Conservation (phyloP, 139 green algal species). For the Coccomyxa sp. region DNA sequence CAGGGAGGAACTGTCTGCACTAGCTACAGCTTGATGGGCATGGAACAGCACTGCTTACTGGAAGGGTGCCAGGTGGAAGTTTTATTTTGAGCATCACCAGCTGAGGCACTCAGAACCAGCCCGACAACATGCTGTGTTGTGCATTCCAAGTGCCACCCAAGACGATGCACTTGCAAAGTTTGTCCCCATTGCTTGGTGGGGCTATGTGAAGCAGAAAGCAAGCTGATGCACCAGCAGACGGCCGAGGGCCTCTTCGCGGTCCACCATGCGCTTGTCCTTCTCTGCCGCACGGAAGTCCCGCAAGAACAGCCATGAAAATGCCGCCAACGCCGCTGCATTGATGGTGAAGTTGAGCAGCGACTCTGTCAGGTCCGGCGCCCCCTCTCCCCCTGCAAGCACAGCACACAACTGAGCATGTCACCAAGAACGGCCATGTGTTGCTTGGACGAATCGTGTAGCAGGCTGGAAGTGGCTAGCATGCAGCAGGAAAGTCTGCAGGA, state of each 20-base stretch:
- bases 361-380: slow-evolving; percentile 66
- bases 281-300: slow-evolving; percentile 56
- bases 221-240: slow-evolving; percentile 57
- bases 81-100: neutral
- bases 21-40: neutral
- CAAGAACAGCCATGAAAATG: slow-evolving; percentile 67
- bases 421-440: neutral
- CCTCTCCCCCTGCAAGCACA: slow-evolving; percentile 42
- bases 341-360: slow-evolving; percentile 79
- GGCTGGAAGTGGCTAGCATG: neutral
- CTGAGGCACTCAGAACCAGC: neutral
- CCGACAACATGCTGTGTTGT: too few relatives aligned
- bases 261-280: slow-evolving; percentile 43
- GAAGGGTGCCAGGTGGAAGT: neutral
- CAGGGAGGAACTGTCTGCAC: neutral
- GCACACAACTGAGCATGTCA: neutral
- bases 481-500: neutral
- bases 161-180: too few relatives aligned
- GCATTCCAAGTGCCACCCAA: too few relatives aligned
- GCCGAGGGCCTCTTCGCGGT: slow-evolving; percentile 76
- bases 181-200: too few relatives aligned
- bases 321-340: slow-evolving; percentile 59
- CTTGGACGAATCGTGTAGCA: neutral
- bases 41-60: neutral
- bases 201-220: too few relatives aligned